These are phyloP conservation scores for Eimeria praecox DNA, from an alignment of 169 alveolate genomes.

Conservation along the genomic window DNA sequence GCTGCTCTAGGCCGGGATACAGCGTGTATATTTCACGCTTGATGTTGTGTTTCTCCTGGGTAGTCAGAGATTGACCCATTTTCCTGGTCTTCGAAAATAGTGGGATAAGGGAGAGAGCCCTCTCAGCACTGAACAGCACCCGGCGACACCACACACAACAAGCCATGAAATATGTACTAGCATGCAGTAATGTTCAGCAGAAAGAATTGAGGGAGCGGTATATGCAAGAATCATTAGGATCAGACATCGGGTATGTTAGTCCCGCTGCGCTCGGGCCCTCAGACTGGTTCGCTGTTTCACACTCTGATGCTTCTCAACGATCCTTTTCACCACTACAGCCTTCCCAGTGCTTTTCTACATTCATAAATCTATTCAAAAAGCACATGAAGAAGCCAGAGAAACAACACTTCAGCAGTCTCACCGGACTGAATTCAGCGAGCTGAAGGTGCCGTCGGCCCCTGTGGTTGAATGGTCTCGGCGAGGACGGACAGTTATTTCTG, in stretches of 20 bases:
- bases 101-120: constrained; percentile 60
- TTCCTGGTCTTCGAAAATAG: background rate
- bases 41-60: constrained; percentile 80
- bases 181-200: background rate
- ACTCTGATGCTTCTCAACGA: background rate
- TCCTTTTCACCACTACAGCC: background rate
- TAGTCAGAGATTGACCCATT: constrained; percentile 82
- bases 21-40: constrained; percentile 81
- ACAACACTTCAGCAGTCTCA: constrained; percentile 1
- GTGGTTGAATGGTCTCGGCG: background rate
- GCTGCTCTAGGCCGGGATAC: constrained; percentile 92
- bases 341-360: background rate
- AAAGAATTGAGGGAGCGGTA: background rate
- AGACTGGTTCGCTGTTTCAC: background rate
- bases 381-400: background rate
- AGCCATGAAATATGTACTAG: background rate
- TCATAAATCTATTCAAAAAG: background rate
- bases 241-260: background rate
- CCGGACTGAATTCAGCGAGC: constrained; percentile 54
- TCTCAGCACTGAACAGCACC: constrained; percentile 25
- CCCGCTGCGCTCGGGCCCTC: background rate
- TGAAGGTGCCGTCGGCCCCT: constrained; percentile 37
- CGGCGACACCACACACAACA: background rate
- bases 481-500: constrained; percentile 24
- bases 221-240: background rate